Evolutionary conservation across 163 green algal species (phyloP).

Genomic region (Scenedesmus sp.): DNA sequence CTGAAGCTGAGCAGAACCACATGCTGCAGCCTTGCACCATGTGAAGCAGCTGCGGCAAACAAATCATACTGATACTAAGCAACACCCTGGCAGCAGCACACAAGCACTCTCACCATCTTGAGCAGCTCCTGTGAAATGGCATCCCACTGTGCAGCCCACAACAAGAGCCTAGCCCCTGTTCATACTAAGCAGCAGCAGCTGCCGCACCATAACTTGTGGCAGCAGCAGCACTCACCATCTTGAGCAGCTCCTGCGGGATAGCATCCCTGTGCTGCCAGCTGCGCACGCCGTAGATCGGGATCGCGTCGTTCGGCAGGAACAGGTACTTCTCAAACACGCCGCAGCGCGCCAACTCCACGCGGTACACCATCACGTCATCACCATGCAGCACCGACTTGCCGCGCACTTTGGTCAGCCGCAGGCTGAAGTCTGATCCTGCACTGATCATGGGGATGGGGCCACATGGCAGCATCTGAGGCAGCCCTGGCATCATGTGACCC

Average conservation of each 20-base stretch:
- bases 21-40: too few species aligned
- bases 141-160: neutral
- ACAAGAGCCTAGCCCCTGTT: neutral
- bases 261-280: conserved; percentile 48
- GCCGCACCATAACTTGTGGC: neutral
- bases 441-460: neutral
- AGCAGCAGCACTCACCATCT: conserved; percentile 45
- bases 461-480: conserved; percentile 10
- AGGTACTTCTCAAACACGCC: conserved; percentile 56
- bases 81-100: too few species aligned
- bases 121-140: too few species aligned
- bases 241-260: conserved; percentile 55
- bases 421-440: neutral
- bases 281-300: conserved; percentile 47
- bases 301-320: conserved; percentile 54
- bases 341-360: conserved; percentile 38
- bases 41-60: too few species aligned
- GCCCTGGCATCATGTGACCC: neutral
- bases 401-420: conserved; percentile 47
- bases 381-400: conserved; percentile 43
- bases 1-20: too few species aligned
- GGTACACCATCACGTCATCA: conserved; percentile 40
- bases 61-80: too few species aligned
- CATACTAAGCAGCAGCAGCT: neutral
- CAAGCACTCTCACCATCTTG: too few species aligned